A percentile compares a stretch with the other conserved stretches of the same genome.
These are phyloP conservation scores for Elongisporangium prolatum DNA, from an alignment of 352 stramenopile species.

Conservation along the genomic window DNA sequence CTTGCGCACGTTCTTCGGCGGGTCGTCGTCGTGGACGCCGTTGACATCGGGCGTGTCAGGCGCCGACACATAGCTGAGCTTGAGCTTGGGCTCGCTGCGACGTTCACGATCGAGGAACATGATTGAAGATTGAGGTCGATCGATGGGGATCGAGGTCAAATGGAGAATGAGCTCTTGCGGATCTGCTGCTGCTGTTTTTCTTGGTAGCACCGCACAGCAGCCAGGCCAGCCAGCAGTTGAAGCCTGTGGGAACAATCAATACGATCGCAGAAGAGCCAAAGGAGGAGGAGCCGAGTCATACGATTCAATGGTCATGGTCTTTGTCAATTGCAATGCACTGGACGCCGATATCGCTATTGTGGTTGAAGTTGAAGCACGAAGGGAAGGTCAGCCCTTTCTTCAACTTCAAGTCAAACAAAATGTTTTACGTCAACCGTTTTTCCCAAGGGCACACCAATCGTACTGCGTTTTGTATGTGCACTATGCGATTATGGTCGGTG, in stretches of 20 bases:
- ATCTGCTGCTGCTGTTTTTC: neutral
- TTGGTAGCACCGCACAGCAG: neutral
- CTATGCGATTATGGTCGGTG: neutral
- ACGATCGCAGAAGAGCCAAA: neutral
- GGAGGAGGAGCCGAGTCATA: neutral
- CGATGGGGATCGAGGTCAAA: neutral
- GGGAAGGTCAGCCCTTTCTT: neutral
- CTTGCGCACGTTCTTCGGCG: constrained; percentile 10
- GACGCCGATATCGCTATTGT: neutral
- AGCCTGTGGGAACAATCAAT: neutral
- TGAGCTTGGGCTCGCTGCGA: neutral
- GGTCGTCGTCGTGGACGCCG: neutral
- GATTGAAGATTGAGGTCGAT: neutral
- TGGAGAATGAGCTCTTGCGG: neutral
- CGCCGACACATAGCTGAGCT: neutral
- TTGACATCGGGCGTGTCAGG: neutral
- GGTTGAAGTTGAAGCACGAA: neutral
- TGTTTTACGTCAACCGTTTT: neutral
- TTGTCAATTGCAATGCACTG: neutral
- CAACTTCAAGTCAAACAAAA: neutral
- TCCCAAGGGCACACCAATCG: neutral
- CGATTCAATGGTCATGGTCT: neutral
- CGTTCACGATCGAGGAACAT: neutral
- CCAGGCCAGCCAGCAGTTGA: neutral
- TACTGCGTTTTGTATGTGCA: neutral